Percentiles rank a stretch among this genome's conserved stretches.
phyloP scores from a whole-genome alignment of 1,284 basidiomycete species.

The Tilletia walkeri region DNA sequence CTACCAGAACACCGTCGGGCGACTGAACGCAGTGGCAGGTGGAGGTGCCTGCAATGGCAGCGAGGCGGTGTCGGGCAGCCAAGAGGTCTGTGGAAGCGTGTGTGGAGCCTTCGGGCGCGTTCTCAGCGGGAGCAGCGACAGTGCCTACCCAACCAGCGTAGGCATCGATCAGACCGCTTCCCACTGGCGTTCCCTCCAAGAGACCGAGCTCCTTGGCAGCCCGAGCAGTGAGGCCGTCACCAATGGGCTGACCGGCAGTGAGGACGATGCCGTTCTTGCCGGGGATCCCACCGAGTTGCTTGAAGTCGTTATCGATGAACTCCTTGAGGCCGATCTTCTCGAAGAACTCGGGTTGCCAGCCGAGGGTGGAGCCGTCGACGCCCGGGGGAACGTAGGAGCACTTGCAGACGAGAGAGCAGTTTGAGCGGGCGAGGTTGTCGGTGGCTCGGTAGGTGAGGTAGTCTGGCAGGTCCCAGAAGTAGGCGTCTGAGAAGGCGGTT shows the following conservation, averaged over 20 bases:
- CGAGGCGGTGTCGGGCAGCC: conserved; percentile 67
- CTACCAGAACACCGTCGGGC: conserved; percentile 77
- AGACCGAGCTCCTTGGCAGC: conserved; percentile 85
- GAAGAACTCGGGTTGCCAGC: conserved; percentile 53
- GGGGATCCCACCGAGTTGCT: conserved; percentile 72
- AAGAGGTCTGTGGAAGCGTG: conserved; percentile 48
- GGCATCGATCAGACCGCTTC: conserved; percentile 93
- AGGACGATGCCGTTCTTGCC: conserved; percentile 66
- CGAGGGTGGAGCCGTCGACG: conserved; percentile 45
- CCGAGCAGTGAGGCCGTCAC: conserved; percentile 72
- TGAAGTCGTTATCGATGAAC: conserved; percentile 65
- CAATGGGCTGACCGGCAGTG: conserved; percentile 89
- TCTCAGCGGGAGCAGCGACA: conserved; percentile 73
- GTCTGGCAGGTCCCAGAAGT: conserved; percentile 97
- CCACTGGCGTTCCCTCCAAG: conserved; percentile 83
- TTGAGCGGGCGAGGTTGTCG: conserved; percentile 72
- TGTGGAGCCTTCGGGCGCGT: conserved; percentile 56
- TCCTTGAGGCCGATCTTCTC: conserved; percentile 53
- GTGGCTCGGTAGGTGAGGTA: conserved; percentile 93
- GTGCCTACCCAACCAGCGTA: conserved; percentile 99
- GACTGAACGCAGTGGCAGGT: conserved; percentile 82
- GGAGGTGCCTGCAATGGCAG: conserved; percentile 90
- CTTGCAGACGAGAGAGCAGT: conserved; percentile 94
- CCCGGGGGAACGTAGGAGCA: conserved; percentile 85
- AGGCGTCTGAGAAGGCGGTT: conserved; percentile 73